Base-by-base conservation (phyloP, 2,329 filamentous ascomycete species). In the Ascochyta viciae-villosae region DNA sequence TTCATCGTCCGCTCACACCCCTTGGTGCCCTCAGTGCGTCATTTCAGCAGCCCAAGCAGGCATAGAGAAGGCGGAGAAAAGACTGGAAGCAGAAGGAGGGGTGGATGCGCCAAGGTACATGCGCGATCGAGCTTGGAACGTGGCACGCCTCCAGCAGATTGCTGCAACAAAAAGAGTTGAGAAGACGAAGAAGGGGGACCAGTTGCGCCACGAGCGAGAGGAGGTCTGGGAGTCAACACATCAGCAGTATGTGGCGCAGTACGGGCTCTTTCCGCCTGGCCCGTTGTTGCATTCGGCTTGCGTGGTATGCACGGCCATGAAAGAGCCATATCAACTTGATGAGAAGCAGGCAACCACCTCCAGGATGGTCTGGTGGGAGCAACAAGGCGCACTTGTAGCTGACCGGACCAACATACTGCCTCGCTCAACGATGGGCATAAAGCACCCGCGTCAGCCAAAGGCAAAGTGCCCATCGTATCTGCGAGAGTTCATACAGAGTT, bases 281-380 rank as follows among this genome's bases (percentile, higher is more conserved):
- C 8, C 24, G n/a, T 19, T n/a, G 7, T 37, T 15, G 12, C 26
- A 9, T 15, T 13, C 46, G 6, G 13, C 12, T 39, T 55, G 46
- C n/a, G 13, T 31, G 6, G 40, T 37, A 19, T 55, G 46, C 27
- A 35, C 27, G 3, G 31, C 12, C 6, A 7, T 22, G 12, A 22
- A 23, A 15, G 23, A 37, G 23, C 27, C 8, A 22, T 7, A 4
- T 13, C 13, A 26, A 26, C 9, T 23, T 8, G 39, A 45, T 8
- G 22, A 37, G 6, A 41, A 24, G 27, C 35, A 42, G 7, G 13
- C 10, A 13, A 24, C 16, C 8, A 19, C 23, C 22, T 29, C 37
- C 23, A 34, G 27, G 7, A 45, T 54, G 23, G 47, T 65, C 23
- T 71, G 68, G 67, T 72, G 67, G 68, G 67, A 71, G 57, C 62